Base-by-base conservation (phyloP, 495 filamentous ascomycete genomes). In the Aspergillus steynii region DNA sequence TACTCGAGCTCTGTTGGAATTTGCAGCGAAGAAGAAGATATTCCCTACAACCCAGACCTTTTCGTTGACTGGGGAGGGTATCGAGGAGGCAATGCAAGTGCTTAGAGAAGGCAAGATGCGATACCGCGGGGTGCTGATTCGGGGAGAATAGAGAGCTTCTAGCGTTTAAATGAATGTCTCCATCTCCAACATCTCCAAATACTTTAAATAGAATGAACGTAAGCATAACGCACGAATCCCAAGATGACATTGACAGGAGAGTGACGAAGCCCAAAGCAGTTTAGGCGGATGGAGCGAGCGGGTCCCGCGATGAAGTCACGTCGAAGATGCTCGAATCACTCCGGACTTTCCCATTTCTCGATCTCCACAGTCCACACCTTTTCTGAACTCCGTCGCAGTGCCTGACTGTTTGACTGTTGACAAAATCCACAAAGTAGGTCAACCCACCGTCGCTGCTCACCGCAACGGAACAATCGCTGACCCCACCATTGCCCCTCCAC, bases 71-170 rank as follows among this genome's bases (percentile, higher is more conserved):
- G 71, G 69, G 32, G 75, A 81, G 37, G 86, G 86, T 27, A 83
- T 88, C 47, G 77, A 76, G 34, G 70, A 83, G 56, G 79, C 80
- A 2, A 81, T 88, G 80, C 64, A 83, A 49, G 80, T 72, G 48
- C 70, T 88, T 60, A 75, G 81, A 2, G 58, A 75, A 15, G 85
- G 86, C 1, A 77, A 83, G 58, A 81, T 89, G 71, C 72, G 84
- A 55, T 89, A 87, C 68, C 71, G 86, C 2, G 72, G 72, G 53
- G 72, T 74, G 42, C 61, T 74, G 10, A 64, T 74, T 65, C 49
- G 77, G 29, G 53, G 27, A 25, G 15, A 42, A 55, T 55, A 55
- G 8, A 37, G 20, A 20, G 20, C 20, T 20, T 20, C 20, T 20
- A 20, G 20, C 20, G 20, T 20, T 20, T 20, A 20, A 20, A 20